Percentiles rank a stretch among this genome's conserved stretches.
Conservation (phyloP, 106 monocot genomes). For the Amphibolis antarctica region DNA sequence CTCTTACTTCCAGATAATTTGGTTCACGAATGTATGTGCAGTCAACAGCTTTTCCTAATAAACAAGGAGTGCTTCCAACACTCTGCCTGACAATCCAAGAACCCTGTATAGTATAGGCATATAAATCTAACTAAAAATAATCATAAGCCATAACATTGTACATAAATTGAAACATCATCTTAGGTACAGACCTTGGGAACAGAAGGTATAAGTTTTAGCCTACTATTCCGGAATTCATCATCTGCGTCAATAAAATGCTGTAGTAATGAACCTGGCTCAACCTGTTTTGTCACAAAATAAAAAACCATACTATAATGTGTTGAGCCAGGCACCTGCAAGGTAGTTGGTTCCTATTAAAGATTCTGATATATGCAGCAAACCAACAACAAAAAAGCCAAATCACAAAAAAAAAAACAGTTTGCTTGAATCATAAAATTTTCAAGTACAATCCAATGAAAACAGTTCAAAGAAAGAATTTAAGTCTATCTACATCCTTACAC, state of each 20-base stretch:
- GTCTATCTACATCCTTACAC: too few species aligned
- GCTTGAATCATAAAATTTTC: background rate
- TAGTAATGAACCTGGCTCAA: constrained; percentile 56
- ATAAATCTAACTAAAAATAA: background rate
- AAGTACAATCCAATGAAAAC: too few species aligned
- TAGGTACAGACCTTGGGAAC: constrained; percentile 64
- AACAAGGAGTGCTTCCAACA: constrained; percentile 89
- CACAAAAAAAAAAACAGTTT: background rate
- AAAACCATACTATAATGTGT: constrained; percentile 96
- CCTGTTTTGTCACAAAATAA: constrained; percentile 64
- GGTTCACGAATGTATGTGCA: constrained; percentile 75
- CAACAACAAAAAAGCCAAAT: background rate
- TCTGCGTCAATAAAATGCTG: constrained; percentile 90
- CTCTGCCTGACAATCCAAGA: constrained; percentile 99
- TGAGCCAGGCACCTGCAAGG: constrained; percentile 67
- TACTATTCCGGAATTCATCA: constrained; percentile 91
- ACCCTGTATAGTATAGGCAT: constrained; percentile 35
- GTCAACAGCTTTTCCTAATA: constrained; percentile 92
- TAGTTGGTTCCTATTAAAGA: background rate
- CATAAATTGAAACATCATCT: background rate
- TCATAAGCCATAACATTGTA: background rate
- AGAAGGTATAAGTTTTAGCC: constrained; percentile 93
- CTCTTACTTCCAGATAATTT: constrained; percentile 75
- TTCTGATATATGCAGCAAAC: background rate
- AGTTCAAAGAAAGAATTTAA: too few species aligned